Evolutionary conservation across 257 asterid species (phyloP).

Genomic region (Cynanchum wilfordii): DNA sequence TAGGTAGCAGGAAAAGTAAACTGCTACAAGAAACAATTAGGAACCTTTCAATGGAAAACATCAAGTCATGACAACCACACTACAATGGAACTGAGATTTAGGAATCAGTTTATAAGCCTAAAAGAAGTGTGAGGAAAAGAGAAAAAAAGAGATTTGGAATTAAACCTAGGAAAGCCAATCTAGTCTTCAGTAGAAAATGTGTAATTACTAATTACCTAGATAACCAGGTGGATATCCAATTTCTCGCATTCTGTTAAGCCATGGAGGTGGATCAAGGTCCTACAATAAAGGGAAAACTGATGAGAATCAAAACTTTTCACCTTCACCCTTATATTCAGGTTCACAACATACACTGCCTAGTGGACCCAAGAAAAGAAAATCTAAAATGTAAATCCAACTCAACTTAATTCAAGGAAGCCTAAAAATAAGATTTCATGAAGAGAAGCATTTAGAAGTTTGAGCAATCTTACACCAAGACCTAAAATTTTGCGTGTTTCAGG

Average conservation of each 20-base stretch:
- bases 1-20: not conserved
- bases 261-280: slow-evolving; percentile 99
- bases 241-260: slow-evolving; percentile 97
- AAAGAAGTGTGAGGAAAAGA: not conserved
- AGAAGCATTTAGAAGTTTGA: slow-evolving; percentile 3
- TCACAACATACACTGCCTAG: not conserved
- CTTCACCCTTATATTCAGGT: not conserved
- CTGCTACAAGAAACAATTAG: not conserved
- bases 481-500: slow-evolving; percentile 71
- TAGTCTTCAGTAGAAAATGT: not conserved
- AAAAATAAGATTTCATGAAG: not conserved
- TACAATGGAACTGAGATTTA: not conserved
- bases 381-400: not conserved
- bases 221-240: slow-evolving; percentile 96
- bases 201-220: slow-evolving; percentile 48
- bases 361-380: not conserved
- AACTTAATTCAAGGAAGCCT: not conserved
- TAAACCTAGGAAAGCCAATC: not conserved
- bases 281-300: slow-evolving; percentile 18
- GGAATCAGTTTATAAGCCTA: no score
- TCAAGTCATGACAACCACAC: not conserved
- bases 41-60: not conserved
- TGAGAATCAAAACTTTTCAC: not conserved
- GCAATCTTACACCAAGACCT: slow-evolving; percentile 80
- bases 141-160: not conserved